A percentile compares a stretch with the other conserved stretches of the same genome.
phyloP scores from a whole-genome alignment of 2,329 filamentous ascomycete genomes.

The Aspergillus amoenus region DNA sequence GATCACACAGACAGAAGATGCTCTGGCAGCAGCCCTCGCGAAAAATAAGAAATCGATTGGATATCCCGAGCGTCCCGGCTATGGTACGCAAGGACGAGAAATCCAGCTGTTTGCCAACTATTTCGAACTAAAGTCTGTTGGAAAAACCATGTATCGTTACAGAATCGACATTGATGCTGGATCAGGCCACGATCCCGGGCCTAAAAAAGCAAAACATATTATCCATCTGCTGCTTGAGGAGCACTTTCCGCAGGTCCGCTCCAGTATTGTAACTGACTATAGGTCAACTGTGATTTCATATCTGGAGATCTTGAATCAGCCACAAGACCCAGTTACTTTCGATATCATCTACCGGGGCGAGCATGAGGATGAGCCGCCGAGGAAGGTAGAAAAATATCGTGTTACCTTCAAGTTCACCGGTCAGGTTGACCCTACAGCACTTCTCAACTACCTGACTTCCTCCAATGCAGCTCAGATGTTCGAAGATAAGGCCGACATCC shows the following conservation, averaged over 20 bases:
- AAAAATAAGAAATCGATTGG: conserved; percentile 18
- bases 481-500: conserved; percentile 48
- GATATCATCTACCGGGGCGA: conserved; percentile 37
- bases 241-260: conserved; percentile 28
- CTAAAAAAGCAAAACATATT: conserved; percentile 49
- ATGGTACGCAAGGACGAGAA: conserved; percentile 32
- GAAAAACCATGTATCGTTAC: conserved; percentile 44
- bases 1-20: conserved; percentile 30
- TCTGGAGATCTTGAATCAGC: conserved; percentile 24
- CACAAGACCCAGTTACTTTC: conserved; percentile 15
- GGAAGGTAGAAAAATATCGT: conserved; percentile 33
- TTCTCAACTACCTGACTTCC: conserved; percentile 47
- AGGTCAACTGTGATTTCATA: conserved; percentile 39
- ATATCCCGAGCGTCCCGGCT: conserved; percentile 39
- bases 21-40: conserved; percentile 24
- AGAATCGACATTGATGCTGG: conserved; percentile 34
- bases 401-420: conserved; percentile 37
- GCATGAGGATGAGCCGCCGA: conserved; percentile 34
- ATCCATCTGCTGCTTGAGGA: conserved; percentile 48
- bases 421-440: conserved; percentile 37
- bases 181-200: conserved; percentile 29
- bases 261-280: conserved; percentile 41
- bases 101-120: conserved; percentile 42
- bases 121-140: conserved; percentile 36
- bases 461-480: conserved; percentile 38